These are phyloP conservation scores for Alternaria conjuncta DNA, from an alignment of 2,329 filamentous ascomycete genomes.

Conservation along the genomic window DNA sequence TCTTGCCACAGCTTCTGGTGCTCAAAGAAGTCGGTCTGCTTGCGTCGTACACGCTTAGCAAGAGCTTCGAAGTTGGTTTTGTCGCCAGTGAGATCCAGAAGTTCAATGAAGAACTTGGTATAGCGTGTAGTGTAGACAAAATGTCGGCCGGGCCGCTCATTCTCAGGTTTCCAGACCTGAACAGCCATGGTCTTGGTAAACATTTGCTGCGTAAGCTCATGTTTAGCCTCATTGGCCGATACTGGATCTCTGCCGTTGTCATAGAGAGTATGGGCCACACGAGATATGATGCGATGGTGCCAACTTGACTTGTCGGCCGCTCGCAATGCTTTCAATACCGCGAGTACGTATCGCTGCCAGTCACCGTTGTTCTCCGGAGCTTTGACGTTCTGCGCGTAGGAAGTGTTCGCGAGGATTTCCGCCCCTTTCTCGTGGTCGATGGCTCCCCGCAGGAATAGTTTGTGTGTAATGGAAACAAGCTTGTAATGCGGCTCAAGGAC, in stretches of 20 bases:
- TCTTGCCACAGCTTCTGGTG: conserved; percentile 69
- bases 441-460: conserved; percentile 67
- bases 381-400: conserved; percentile 61
- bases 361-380: conserved; percentile 57
- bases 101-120: conserved; percentile 77
- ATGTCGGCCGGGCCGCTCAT: conserved; percentile 82
- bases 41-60: conserved; percentile 79
- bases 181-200: conserved; percentile 95
- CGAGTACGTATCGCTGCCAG: conserved; percentile 68
- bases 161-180: conserved; percentile 93
- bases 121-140: conserved; percentile 92
- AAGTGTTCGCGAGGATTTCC: conserved; percentile 59
- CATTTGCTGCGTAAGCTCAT: conserved; percentile 80
- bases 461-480: conserved; percentile 80
- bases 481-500: conserved; percentile 94
- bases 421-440: conserved; percentile 56
- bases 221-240: conserved; percentile 68
- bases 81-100: conserved; percentile 78
- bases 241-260: conserved; percentile 60
- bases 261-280: conserved; percentile 69
- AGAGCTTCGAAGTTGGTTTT: conserved; percentile 77
- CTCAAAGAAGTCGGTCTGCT: conserved; percentile 75
- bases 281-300: conserved; percentile 89
- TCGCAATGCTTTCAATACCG: conserved; percentile 65
- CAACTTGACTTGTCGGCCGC: conserved; percentile 88